Conservation (phyloP, 2,329 filamentous ascomycete species). For the Penicillium decumbens region DNA sequence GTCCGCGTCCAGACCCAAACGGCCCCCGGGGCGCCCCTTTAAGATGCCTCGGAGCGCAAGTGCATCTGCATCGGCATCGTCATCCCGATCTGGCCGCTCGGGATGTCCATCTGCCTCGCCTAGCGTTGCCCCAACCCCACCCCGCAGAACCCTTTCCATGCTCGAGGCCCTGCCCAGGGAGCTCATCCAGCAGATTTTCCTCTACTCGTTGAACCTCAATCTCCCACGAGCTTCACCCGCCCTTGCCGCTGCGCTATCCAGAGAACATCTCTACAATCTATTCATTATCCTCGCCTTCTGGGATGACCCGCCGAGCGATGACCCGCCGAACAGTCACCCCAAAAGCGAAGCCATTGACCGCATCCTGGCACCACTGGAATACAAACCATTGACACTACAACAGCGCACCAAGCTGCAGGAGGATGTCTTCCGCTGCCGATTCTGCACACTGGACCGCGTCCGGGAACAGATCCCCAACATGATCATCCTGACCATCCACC, state of each 20-base stretch:
- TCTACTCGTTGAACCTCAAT: conserved; percentile 45
- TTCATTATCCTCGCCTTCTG: conserved; percentile 43
- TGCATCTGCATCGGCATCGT: not conserved
- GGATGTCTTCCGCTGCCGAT: conserved; percentile 35
- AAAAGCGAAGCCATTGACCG: conserved; percentile 21
- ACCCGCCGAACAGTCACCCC: conserved; percentile 10
- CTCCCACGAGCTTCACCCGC: conserved; percentile 41
- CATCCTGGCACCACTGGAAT: conserved; percentile 36
- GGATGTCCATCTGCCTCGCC: conserved; percentile 6
- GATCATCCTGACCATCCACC: conserved; percentile 32
- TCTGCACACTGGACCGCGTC: conserved; percentile 39
- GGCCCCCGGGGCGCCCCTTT: conserved; percentile 9
- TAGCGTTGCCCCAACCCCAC: conserved; percentile 1
- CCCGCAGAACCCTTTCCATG: conserved; percentile 20
- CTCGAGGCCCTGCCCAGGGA: conserved; percentile 49
- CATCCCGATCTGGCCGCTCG: conserved; percentile 7
- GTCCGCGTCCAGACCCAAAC: conserved; percentile 4
- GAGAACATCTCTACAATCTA: conserved; percentile 39
- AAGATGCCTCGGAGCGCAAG: conserved; percentile 6
- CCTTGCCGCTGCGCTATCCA: conserved; percentile 39
- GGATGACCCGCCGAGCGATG: conserved; percentile 26
- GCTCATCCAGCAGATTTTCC: conserved; percentile 51
- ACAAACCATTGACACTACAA: conserved; percentile 24
- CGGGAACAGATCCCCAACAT: conserved; percentile 33
- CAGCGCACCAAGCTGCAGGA: conserved; percentile 34